Evolutionary conservation across 345 rosid genomes (phyloP).

Genomic region (Ceriops zippeliana): DNA sequence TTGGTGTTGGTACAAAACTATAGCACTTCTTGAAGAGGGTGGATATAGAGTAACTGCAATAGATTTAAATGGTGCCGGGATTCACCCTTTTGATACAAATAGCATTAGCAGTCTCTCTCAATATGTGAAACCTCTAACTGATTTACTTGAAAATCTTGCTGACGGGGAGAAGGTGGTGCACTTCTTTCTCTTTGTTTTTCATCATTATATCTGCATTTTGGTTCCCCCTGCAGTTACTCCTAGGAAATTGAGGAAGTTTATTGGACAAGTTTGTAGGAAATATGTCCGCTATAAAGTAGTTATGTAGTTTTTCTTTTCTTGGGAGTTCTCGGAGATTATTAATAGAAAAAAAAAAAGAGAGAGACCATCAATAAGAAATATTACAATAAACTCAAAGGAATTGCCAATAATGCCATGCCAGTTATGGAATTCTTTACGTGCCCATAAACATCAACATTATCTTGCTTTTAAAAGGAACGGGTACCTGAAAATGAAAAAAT

Average conservation of each 20-base stretch:
- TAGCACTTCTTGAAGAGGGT: conserved; percentile 51
- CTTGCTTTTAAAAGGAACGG: neutral
- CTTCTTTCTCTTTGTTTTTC: neutral
- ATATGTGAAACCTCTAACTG: conserved; percentile 35
- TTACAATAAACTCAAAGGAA: too few relatives aligned
- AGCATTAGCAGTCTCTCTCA: conserved; percentile 30
- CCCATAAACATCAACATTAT: neutral
- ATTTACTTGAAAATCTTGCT: conserved; percentile 26
- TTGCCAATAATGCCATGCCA: neutral
- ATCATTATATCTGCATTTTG: neutral
- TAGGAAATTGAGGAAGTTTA: too few relatives aligned
- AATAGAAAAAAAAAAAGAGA: too few relatives aligned
- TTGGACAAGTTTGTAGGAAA: too few relatives aligned
- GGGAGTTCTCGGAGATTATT: neutral
- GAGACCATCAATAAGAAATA: too few relatives aligned
- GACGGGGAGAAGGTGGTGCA: conserved; percentile 39
- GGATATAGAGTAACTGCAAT: conserved; percentile 60
- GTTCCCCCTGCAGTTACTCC: neutral
- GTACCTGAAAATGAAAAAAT: too few relatives aligned
- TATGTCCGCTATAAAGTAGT: too few relatives aligned
- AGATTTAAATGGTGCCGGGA: conserved; percentile 64
- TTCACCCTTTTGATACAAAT: conserved; percentile 46
- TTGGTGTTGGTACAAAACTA: conserved; percentile 85
- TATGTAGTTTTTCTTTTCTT: neutral
- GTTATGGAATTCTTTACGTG: neutral